phyloP scores from a whole-genome alignment of 371 early-diverging fungal species.

The Mucor lusitanicus region DNA sequence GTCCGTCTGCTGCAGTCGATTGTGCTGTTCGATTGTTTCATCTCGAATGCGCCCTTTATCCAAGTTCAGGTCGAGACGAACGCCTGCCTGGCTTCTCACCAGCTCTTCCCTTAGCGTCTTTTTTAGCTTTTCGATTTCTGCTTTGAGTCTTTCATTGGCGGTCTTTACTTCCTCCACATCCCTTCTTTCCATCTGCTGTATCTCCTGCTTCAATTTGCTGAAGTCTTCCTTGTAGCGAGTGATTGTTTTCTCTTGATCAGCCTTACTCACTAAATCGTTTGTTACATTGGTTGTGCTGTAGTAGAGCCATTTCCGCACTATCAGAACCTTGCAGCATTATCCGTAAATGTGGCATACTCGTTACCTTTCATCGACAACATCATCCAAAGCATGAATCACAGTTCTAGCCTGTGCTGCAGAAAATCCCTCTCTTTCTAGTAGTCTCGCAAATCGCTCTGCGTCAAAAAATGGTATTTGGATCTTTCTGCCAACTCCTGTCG shows the following conservation, averaged over 20 bases:
- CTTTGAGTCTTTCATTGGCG: conserved; percentile 78
- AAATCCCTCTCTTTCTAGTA: conserved; percentile 80
- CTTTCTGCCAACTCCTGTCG: not conserved
- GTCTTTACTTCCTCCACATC: conserved; percentile 85
- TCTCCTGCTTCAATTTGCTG: conserved; percentile 81
- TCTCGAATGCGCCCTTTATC: conserved; percentile 92
- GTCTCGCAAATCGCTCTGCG: conserved; percentile 72
- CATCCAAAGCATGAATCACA: conserved; percentile 73
- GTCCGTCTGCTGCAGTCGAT: conserved; percentile 84
- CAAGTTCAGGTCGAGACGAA: conserved; percentile 84
- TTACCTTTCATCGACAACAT: conserved; percentile 82
- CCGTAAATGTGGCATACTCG: not conserved
- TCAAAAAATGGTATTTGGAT: conserved; percentile 63
- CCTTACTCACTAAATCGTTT: conserved; percentile 72
- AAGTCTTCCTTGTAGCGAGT: conserved; percentile 88
- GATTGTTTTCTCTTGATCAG: conserved; percentile 85
- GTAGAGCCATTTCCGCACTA: not conserved
- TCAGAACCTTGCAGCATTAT: not conserved
- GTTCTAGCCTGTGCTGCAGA: conserved; percentile 71
- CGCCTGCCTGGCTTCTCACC: conserved; percentile 85
- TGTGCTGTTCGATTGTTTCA: conserved; percentile 80
- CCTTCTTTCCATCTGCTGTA: conserved; percentile 86
- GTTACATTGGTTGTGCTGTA: conserved; percentile 65
- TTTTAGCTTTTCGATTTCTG: conserved; percentile 83
- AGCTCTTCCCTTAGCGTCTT: conserved; percentile 83